These are phyloP conservation scores for Neurospora sp. DNA, from an alignment of 495 filamentous ascomycete genomes.

Conservation along the genomic window DNA sequence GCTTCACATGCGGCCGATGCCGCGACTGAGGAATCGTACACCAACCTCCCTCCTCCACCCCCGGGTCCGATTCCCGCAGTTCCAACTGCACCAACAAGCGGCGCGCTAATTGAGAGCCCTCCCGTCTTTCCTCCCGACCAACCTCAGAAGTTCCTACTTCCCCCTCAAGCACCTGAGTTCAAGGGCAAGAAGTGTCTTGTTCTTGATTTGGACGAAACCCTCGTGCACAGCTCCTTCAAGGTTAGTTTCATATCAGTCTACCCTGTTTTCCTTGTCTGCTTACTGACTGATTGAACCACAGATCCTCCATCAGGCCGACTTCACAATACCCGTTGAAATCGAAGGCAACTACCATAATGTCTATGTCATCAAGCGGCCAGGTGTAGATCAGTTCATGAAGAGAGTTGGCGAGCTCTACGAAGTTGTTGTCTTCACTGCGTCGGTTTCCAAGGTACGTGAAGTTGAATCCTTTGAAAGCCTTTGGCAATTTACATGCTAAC, in stretches of 20 bases:
- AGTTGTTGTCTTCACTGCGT: conserved; percentile 97
- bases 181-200: conserved; percentile 88
- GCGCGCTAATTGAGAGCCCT: conserved; percentile 16
- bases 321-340: conserved; percentile 98
- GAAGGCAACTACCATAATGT: conserved; percentile 99
- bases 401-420: conserved; percentile 95
- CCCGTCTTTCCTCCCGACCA: conserved; percentile 28
- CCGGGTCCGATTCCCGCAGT: conserved; percentile 33
- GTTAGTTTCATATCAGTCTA: conserved; percentile 32
- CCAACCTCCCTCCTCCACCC: conserved; percentile 51
- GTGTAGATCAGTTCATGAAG: conserved; percentile 98
- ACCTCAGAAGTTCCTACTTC: conserved; percentile 62
- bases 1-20: conserved; percentile 8
- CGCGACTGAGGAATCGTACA: conserved; percentile 24
- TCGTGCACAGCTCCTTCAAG: conserved; percentile 99
- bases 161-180: conserved; percentile 64
- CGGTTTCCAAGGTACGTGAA: conserved; percentile 81
- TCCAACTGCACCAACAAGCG: conserved; percentile 15
- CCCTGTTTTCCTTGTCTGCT: not conserved
- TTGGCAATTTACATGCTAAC: conserved; percentile 3
- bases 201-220: conserved; percentile 92
- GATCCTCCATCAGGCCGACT: conserved; percentile 97
- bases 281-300: conserved; percentile 28
- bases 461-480: not conserved
- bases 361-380: conserved; percentile 96